A percentile compares a stretch with the other conserved stretches of the same genome.
Conservation (phyloP, 164 flowering plant species). For the Nymphaea colorata region DNA sequence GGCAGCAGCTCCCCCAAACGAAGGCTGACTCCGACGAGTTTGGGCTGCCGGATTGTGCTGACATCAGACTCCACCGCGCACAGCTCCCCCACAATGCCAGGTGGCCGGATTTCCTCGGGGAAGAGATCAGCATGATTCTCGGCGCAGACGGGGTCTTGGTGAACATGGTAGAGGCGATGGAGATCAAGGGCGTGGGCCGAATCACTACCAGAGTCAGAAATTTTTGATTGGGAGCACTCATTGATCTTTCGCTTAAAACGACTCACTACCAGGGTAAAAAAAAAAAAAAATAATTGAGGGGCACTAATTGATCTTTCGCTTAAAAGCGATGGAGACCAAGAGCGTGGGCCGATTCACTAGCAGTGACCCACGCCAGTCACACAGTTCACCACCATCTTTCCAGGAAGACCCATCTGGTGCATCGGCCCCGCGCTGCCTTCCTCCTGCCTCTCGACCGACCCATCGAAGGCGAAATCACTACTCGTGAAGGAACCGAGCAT, state of each 20-base stretch:
- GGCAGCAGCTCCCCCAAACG: conserved; percentile 10
- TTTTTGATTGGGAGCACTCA: too few species aligned
- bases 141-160: conserved; percentile 3
- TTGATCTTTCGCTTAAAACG: too few species aligned
- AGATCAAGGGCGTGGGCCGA: conserved; percentile 22
- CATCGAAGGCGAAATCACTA: background rate
- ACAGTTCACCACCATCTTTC: too few species aligned
- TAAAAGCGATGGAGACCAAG: too few species aligned
- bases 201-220: conserved; percentile 12
- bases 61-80: background rate
- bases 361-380: too few species aligned
- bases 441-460: background rate
- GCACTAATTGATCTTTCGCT: too few species aligned
- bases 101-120: background rate
- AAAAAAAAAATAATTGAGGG: too few species aligned
- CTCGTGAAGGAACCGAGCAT: conserved; percentile 8
- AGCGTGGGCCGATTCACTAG: too few species aligned
- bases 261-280: too few species aligned
- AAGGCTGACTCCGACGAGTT: conserved; percentile 6
- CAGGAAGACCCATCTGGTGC: conserved; percentile 22
- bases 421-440: conserved; percentile 32
- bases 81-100: conserved; percentile 1
- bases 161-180: conserved; percentile 46
- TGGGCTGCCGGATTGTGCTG: conserved; percentile 3
- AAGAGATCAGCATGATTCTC: background rate